A percentile compares a stretch with the other conserved stretches of the same genome.
These are phyloP conservation scores for Zoysia matrella DNA, from an alignment of 202 grass and related monocot genomes.

Conservation along the genomic window DNA sequence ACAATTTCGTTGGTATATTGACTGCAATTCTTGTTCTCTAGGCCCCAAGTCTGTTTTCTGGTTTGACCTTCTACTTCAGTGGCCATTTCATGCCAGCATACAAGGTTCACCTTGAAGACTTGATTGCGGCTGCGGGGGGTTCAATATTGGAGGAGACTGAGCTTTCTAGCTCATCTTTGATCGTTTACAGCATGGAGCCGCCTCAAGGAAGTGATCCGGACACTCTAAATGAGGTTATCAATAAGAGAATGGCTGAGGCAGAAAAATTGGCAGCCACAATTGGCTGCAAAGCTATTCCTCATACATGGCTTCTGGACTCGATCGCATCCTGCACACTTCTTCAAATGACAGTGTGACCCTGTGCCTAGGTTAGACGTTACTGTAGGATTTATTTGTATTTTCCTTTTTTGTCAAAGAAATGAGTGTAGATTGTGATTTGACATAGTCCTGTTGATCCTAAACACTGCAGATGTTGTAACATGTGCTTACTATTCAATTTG, in stretches of 20 bases:
- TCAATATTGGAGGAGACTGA: constrained; percentile 48
- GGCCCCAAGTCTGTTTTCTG: constrained; percentile 77
- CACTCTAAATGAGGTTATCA: constrained; percentile 52
- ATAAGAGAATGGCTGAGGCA: constrained; percentile 70
- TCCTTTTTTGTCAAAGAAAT: not conserved
- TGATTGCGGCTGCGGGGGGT: constrained; percentile 67
- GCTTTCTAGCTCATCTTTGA: constrained; percentile 56
- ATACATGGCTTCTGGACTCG: constrained; percentile 88
- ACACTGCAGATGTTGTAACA: constrained; percentile 34
- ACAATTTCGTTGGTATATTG: constrained; percentile 26
- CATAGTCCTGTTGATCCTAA: constrained; percentile 21
- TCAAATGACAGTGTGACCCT: constrained; percentile 40
- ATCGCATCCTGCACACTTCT: constrained; percentile 75
- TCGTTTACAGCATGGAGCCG: constrained; percentile 80
- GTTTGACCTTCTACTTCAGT: constrained; percentile 69
- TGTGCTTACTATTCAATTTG: not conserved
- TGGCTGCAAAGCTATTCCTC: constrained; percentile 65
- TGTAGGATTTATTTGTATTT: not conserved
- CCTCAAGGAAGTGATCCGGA: constrained; percentile 52
- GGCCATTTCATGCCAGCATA: constrained; percentile 75
- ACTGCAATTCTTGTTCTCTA: constrained; percentile 41
- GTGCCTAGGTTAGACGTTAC: constrained; percentile 29
- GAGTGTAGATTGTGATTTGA: constrained; percentile 8
- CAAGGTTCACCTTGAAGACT: constrained; percentile 76
- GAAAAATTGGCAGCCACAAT: constrained; percentile 57